Percentiles rank a stretch among this genome's conserved stretches.
phyloP scores from a whole-genome alignment of 345 rosid species.

The Eucalyptus pauciflora region DNA sequence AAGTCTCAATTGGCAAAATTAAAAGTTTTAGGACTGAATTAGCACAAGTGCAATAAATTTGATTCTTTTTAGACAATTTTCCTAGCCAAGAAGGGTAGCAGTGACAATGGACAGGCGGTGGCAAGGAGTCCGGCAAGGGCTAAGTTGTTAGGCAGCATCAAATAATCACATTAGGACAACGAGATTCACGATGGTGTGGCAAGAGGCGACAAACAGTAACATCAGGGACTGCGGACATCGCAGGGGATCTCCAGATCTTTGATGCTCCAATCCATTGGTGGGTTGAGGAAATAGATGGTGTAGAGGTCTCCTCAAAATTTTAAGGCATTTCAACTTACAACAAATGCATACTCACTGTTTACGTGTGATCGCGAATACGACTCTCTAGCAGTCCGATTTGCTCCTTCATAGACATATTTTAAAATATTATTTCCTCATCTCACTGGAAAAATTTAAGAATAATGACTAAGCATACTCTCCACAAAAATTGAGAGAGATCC shows the following conservation, averaged over 20 bases:
- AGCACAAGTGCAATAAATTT: no score
- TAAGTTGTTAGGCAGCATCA: background rate
- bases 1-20: no score
- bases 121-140: background rate
- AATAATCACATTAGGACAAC: background rate
- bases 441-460: no score
- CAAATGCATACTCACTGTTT: background rate
- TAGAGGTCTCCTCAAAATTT: background rate
- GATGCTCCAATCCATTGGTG: background rate
- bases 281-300: background rate
- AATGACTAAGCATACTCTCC: background rate
- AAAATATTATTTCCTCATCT: background rate
- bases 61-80: no score
- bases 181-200: background rate
- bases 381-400: background rate
- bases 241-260: background rate
- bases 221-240: background rate
- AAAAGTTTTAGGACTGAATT: fast-evolving
- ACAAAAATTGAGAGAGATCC: background rate
- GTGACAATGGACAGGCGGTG: no score
- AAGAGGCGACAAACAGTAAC: background rate
- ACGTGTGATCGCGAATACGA: background rate
- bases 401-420: background rate
- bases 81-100: no score
- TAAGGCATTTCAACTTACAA: no score